Evolutionary conservation across 352 stramenopile species (phyloP), one percentile per base, ranked within the genome.

Genomic region (Globisporangium takayamanum): DNA sequence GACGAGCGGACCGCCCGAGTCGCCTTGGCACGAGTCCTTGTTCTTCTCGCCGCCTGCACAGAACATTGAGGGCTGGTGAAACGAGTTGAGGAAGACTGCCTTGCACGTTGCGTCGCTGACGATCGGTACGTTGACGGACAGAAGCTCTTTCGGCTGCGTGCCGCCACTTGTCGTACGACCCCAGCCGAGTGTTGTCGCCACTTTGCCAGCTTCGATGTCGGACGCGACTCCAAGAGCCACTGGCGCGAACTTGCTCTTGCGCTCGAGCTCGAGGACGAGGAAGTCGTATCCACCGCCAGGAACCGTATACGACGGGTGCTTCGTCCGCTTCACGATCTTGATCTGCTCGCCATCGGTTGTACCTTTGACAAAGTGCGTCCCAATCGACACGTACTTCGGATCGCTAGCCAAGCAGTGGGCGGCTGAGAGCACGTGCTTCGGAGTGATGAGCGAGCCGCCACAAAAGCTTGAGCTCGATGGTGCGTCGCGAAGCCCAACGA

Each of bases 21-120:
- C 78, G 12, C 77, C 77, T 50, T 88, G 69, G 62, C 81, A 91
- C 54, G 76, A 80, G 60, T 89, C 74, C 55, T 70, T 71, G 51
- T 73, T 68, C 25, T 57, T 41, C 25, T 67, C 37, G 22, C 77
- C 74, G 0, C 80, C 77, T 3, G 81, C 78, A 36, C 81, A 91
- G n/a, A 91, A 47, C 41, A 47, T 47, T 14, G 18, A 20, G 18
- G 14, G 15, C 15, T 20, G 18, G 16, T n/a, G 41, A 14, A 15
- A 46, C 41, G 5, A 5, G 3, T 5, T 7, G 3, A 14, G 4
- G 41, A 15, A 46, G 41, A 5, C 73, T 20, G 56, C 56, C 12
- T 45, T 39, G 56, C 77, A 89, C 1, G 58, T 63, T 0, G 59
- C 60, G 47, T 80, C 74, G 56, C 76, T 77, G 22, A 86, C 59